Conservation (phyloP, 2,329 filamentous ascomycete genomes). For the Colletotrichum tamarilloi region DNA sequence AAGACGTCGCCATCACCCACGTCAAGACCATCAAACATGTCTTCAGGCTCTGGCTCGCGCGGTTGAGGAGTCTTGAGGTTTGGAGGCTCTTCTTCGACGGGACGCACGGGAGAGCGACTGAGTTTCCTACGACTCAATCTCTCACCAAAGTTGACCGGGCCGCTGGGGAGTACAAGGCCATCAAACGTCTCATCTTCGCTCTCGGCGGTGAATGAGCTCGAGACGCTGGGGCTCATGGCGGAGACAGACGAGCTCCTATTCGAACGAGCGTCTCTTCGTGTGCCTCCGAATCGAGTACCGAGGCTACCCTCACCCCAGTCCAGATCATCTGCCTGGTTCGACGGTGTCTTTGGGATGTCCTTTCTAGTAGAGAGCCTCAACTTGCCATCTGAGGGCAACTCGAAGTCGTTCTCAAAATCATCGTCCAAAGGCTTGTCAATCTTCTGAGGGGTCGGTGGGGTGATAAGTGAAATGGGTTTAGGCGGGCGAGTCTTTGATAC, state of each 20-base stretch:
- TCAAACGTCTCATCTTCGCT: slow-evolving; percentile 95
- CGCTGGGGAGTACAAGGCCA: slow-evolving; percentile 86
- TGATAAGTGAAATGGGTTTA: slow-evolving; percentile 64
- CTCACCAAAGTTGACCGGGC: slow-evolving; percentile 84
- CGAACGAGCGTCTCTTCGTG: slow-evolving; percentile 80
- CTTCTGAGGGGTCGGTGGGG: slow-evolving; percentile 66
- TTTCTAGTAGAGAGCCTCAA: slow-evolving; percentile 71
- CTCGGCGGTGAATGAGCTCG: slow-evolving; percentile 90
- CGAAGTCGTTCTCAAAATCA: slow-evolving; percentile 78
- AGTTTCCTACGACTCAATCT: slow-evolving; percentile 79
- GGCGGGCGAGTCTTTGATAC: slow-evolving; percentile 67
- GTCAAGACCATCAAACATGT: slow-evolving; percentile 88
- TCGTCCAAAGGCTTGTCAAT: slow-evolving; percentile 60
- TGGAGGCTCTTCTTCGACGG: slow-evolving; percentile 50
- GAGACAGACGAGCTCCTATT: slow-evolving; percentile 88
- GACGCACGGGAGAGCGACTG: slow-evolving; percentile 65
- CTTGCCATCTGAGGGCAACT: slow-evolving; percentile 75
- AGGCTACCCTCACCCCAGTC: slow-evolving; percentile 96
- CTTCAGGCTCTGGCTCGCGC: slow-evolving; percentile 68
- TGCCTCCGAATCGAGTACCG: slow-evolving; percentile 90
- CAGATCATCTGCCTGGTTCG: slow-evolving; percentile 76
- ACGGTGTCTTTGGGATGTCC: slow-evolving; percentile 73
- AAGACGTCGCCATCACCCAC: slow-evolving; percentile 87
- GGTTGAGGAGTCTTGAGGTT: slow-evolving; percentile 45
- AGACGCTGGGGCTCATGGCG: slow-evolving; percentile 90